Percentiles rank a stretch among this genome's conserved stretches.
phyloP scores from a whole-genome alignment of 1,284 basidiomycete genomes.

The Peniophora sp. region DNA sequence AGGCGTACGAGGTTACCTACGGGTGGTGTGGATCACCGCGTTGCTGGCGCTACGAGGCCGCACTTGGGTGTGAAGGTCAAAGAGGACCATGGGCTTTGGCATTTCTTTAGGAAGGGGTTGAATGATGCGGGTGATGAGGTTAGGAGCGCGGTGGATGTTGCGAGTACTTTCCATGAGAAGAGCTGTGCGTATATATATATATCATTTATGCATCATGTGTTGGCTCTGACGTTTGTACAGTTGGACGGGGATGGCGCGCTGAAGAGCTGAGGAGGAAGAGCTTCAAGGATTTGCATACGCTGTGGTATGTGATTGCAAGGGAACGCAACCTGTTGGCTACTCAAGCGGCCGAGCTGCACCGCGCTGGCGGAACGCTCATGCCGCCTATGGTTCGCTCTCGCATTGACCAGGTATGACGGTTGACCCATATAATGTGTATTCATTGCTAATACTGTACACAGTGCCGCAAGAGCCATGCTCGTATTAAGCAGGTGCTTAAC shows the following conservation, averaged over 20 bases:
- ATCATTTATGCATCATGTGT: constrained; percentile 5
- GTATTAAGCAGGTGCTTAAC: constrained; percentile 90
- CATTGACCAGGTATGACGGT: neutral
- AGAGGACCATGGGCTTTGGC: constrained; percentile 64
- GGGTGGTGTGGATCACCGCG: neutral
- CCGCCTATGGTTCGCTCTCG: neutral
- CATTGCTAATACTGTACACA: constrained; percentile 21
- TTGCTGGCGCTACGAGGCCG: constrained; percentile 27
- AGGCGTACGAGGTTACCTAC: neutral
- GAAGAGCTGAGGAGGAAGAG: constrained; percentile 82
- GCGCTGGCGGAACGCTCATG: constrained; percentile 27
- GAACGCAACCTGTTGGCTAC: constrained; percentile 87
- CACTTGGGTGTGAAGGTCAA: constrained; percentile 36
- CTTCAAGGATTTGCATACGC: constrained; percentile 85
- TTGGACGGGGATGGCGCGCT: constrained; percentile 83
- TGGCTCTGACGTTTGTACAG: neutral
- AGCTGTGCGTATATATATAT: constrained; percentile 22
- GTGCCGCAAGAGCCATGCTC: constrained; percentile 95
- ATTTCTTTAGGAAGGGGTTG: constrained; percentile 58
- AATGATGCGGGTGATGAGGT: constrained; percentile 25
- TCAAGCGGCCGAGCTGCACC: constrained; percentile 71
- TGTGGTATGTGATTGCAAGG: constrained; percentile 86
- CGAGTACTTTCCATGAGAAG: constrained; percentile 31
- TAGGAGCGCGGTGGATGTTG: constrained; percentile 36
- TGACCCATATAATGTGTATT: neutral